Evolutionary conservation across 106 monocot species (phyloP).

Genomic region (Dioscorea dumetorum): DNA sequence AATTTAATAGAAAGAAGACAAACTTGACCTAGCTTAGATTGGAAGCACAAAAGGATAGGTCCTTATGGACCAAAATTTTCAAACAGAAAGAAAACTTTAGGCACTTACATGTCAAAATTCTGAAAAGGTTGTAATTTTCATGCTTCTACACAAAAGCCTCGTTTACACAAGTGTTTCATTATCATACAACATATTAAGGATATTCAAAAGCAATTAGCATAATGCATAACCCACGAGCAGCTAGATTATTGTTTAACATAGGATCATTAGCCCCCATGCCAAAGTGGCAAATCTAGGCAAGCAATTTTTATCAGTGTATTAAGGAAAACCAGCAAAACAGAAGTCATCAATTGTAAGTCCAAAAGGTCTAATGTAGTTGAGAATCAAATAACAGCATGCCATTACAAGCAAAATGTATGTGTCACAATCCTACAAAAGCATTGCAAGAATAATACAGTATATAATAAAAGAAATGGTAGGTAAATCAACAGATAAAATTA

Average conservation of each 20-base stretch:
- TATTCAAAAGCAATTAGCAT: no score
- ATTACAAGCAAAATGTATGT: no score
- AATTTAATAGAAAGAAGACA: no score
- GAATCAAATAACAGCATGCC: no score
- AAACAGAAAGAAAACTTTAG: constrained; percentile 21
- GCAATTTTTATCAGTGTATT: constrained; percentile 87
- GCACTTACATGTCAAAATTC: constrained; percentile 95
- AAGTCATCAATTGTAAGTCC: no score
- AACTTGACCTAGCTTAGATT: no score
- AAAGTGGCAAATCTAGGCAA: constrained; percentile 83
- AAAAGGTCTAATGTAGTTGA: no score
- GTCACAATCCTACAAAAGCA: no score
- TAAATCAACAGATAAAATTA: no score
- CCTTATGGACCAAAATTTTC: constrained; percentile 14
- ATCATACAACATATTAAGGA: neutral
- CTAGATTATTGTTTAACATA: neutral
- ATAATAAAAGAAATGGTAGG: no score
- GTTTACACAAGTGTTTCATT: constrained; percentile 11
- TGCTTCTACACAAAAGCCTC: constrained; percentile 97
- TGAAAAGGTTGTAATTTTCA: constrained; percentile 80
- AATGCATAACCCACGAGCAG: neutral
- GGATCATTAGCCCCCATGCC: constrained; percentile 78
- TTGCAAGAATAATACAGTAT: no score
- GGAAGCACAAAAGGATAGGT: no score
- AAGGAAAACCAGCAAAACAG: constrained; percentile 66